Percentiles rank a stretch among this genome's conserved stretches.
These are phyloP conservation scores for Xylariaceae sp. DNA, from an alignment of 2,329 filamentous ascomycete species.

Conservation along the genomic window DNA sequence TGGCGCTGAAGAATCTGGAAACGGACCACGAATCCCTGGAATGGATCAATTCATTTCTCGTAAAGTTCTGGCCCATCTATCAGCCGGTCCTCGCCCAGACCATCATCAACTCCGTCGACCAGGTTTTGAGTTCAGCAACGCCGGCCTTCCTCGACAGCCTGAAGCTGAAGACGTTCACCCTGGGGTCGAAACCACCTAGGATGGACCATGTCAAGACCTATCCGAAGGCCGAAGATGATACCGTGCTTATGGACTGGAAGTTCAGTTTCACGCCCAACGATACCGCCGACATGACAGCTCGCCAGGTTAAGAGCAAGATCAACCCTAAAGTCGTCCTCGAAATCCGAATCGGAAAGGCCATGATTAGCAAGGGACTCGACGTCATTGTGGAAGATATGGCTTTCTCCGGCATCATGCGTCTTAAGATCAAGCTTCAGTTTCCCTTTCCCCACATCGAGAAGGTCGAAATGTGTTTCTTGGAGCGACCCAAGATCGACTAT, in stretches of 20 bases:
- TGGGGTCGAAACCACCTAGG: constrained; percentile 90
- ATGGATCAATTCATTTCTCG: constrained; percentile 98
- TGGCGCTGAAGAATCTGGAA: constrained; percentile 80
- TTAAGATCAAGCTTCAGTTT: constrained; percentile 96
- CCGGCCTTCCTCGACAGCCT: constrained; percentile 90
- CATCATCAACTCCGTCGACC: constrained; percentile 89
- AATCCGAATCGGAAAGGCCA: constrained; percentile 87
- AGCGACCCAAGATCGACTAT: constrained; percentile 85
- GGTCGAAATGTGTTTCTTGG: constrained; percentile 90
- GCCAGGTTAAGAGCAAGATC: constrained; percentile 88
- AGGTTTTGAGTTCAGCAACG: constrained; percentile 87
- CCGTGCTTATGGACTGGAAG: constrained; percentile 99
- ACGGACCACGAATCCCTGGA: constrained; percentile 88
- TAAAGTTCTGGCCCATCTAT: constrained; percentile 99
- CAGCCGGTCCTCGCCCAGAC: constrained; percentile 88
- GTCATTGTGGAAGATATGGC: constrained; percentile 98
- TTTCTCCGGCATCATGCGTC: constrained; percentile 89
- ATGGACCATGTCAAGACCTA: constrained; percentile 99
- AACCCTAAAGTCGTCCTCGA: constrained; percentile 96
- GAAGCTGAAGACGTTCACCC: constrained; percentile 85
- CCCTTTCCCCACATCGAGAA: constrained; percentile 93
- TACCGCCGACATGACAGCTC: constrained; percentile 78
- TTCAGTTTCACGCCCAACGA: constrained; percentile 99
- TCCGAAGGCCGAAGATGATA: constrained; percentile 88
- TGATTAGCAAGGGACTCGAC: constrained; percentile 94